Percentiles rank a stretch among this genome's conserved stretches.
Evolutionary conservation across 2,329 filamentous ascomycete genomes (phyloP).

Genomic region (Nannizzia gypsea): DNA sequence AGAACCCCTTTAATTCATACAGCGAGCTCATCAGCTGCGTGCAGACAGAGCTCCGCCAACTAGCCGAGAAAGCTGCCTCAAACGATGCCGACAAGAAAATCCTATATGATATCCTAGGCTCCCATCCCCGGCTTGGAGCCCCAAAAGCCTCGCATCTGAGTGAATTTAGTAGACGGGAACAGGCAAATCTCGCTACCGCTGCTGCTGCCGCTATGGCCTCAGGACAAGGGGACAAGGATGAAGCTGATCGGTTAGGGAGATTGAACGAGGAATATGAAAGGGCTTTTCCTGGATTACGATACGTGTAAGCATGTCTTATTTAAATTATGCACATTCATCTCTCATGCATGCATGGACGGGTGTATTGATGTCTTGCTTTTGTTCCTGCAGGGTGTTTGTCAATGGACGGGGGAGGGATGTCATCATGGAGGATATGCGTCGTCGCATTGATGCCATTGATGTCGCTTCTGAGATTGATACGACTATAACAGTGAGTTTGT

Average conservation of each 20-base stretch:
- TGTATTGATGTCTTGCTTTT: conserved; percentile 1
- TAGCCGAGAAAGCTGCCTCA: conserved; percentile 32
- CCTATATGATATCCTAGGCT: conserved; percentile 61
- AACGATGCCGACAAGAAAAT: conserved; percentile 27
- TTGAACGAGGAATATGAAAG: conserved; percentile 71
- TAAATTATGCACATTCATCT: conserved; percentile 5
- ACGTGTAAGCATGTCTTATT: conserved; percentile 45
- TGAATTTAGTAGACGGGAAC: conserved; percentile 66
- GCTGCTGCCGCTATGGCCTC: conserved; percentile 21
- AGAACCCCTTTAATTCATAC: conserved; percentile 51
- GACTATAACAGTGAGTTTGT: conserved; percentile 55
- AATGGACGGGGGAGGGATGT: conserved; percentile 62
- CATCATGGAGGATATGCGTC: conserved; percentile 73
- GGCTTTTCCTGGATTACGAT: conserved; percentile 69
- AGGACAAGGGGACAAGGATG: conserved; percentile 13
- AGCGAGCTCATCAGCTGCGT: conserved; percentile 55
- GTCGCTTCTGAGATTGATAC: conserved; percentile 56
- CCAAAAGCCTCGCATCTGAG: conserved; percentile 35
- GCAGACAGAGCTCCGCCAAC: conserved; percentile 48
- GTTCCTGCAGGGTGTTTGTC: conserved; percentile 57
- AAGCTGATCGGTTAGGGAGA: conserved; percentile 38
- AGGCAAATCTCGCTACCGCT: conserved; percentile 51
- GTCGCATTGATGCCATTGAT: conserved; percentile 58
- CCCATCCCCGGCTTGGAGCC: conserved; percentile 67
- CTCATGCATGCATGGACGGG: neutral